Percentiles rank a stretch among this genome's conserved stretches.
phyloP scores from a whole-genome alignment of 352 stramenopile genomes.

The Pseudoperonospora humuli region DNA sequence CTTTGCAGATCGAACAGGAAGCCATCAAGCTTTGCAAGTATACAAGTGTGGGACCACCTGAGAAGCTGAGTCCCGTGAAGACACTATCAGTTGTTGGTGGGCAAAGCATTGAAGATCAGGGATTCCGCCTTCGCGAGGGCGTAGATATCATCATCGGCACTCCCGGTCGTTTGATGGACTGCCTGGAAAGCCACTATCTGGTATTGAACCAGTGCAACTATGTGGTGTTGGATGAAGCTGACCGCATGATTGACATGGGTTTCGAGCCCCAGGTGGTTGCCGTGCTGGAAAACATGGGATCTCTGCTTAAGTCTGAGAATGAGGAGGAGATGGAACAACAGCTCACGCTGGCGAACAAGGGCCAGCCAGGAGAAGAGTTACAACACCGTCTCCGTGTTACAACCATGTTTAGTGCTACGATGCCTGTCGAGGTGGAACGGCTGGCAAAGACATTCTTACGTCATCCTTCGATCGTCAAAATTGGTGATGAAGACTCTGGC shows the following conservation, averaged over 20 bases:
- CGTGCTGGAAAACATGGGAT: constrained; percentile 97
- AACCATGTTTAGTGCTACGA: constrained; percentile 99
- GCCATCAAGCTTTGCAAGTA: constrained; percentile 89
- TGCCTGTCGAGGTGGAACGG: constrained; percentile 94
- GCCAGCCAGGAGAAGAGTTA: constrained; percentile 25
- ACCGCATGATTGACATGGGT: constrained; percentile 97
- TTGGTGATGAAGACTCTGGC: constrained; percentile 94
- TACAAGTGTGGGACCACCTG: constrained; percentile 56
- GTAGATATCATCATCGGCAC: constrained; percentile 98
- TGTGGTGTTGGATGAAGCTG: constrained; percentile 98
- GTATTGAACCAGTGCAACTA: constrained; percentile 99
- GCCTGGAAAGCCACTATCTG: constrained; percentile 95
- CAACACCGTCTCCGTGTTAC: constrained; percentile 80
- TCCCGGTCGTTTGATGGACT: constrained; percentile 96
- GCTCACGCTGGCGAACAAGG: constrained; percentile 48
- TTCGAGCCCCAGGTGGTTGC: constrained; percentile 95
- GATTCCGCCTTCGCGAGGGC: constrained; percentile 91
- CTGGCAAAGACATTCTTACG: constrained; percentile 96
- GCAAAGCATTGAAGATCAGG: constrained; percentile 95
- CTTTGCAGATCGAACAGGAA: constrained; percentile 96
- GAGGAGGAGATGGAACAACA: constrained; percentile 95
- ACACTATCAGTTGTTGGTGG: constrained; percentile 90
- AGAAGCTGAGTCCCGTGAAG: constrained; percentile 61
- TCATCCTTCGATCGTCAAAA: constrained; percentile 95
- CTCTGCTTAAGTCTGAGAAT: constrained; percentile 94